Evolutionary conservation across 176 grass and related monocot genomes (phyloP).

Genomic region (Carex myosuroides): DNA sequence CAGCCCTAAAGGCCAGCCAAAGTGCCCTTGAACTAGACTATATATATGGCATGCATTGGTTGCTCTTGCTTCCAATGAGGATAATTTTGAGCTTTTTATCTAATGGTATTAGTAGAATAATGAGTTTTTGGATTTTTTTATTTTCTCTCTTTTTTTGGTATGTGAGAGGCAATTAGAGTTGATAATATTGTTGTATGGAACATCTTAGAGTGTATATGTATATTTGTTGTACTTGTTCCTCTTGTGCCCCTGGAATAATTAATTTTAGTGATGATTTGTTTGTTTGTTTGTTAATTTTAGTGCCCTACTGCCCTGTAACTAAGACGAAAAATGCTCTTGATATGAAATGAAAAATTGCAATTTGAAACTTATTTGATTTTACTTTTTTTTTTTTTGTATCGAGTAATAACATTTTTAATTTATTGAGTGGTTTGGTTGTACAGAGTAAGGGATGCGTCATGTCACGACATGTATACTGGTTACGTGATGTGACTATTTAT

Average conservation of each 20-base stretch:
- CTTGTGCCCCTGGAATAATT: neutral
- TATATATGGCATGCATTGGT: neutral
- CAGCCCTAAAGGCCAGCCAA: slow-evolving; percentile 3
- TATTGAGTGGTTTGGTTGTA: too few species aligned
- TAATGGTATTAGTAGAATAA: neutral
- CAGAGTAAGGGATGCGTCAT: too few species aligned
- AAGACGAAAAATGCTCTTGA: too few species aligned
- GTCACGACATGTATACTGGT: too few species aligned
- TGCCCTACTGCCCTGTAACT: too few species aligned
- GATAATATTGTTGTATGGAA: neutral
- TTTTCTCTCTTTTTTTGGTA: neutral
- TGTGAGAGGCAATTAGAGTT: neutral
- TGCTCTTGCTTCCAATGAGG: neutral
- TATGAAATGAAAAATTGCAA: too few species aligned
- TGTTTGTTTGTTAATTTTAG: neutral
- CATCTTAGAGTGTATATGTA: neutral
- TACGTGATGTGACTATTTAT: too few species aligned
- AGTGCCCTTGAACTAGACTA: slow-evolving; percentile 21
- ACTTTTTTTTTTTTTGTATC: too few species aligned
- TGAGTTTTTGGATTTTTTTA: neutral
- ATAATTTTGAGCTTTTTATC: neutral
- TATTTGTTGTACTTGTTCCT: neutral
- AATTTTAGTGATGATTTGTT: neutral
- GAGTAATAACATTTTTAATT: too few species aligned
- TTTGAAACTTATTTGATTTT: too few species aligned